A percentile compares a stretch with the other conserved stretches of the same genome.
phyloP scores from a whole-genome alignment of 2,329 filamentous ascomycete species.

The Passalora sequoiae region DNA sequence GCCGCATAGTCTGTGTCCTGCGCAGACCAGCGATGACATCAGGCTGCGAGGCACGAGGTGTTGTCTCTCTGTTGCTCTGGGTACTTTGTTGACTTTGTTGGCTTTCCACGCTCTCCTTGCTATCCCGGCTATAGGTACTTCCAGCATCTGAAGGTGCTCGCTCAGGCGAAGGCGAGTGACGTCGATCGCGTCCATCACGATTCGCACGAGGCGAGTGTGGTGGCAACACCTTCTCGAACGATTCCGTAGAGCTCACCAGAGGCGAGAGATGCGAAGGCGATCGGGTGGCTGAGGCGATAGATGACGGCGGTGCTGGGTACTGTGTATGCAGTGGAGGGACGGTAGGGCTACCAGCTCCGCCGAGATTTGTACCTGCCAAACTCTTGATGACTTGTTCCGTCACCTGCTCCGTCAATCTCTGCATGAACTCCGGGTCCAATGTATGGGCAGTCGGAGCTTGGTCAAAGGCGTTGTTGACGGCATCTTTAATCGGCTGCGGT shows the following conservation, averaged over 20 bases:
- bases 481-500: constrained; percentile 50
- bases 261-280: constrained; percentile 31
- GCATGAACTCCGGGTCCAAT: constrained; percentile 57
- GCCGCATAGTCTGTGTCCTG: constrained; percentile 17
- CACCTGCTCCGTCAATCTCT: constrained; percentile 55
- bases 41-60: constrained; percentile 19
- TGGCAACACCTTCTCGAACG: constrained; percentile 49
- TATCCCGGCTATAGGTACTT: constrained; percentile 17
- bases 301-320: constrained; percentile 11
- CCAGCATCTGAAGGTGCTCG: constrained; percentile 22
- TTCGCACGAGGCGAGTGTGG: constrained; percentile 48
- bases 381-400: constrained; percentile 50
- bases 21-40: constrained; percentile 11
- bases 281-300: constrained; percentile 33
- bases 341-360: constrained; percentile 21
- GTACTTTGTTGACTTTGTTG: constrained; percentile 17
- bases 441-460: constrained; percentile 45
- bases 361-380: constrained; percentile 25
- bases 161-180: constrained; percentile 36
- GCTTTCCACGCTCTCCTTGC: constrained; percentile 17
- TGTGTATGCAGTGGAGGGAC: constrained; percentile 26
- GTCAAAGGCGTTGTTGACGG: constrained; percentile 53
- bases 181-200: constrained; percentile 13
- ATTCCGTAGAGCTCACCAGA: constrained; percentile 35
- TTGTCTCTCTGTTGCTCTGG: constrained; percentile 18